A percentile compares a stretch with the other conserved stretches of the same genome.
These are phyloP conservation scores for Cladosporium sp. DNA, from an alignment of 2,329 filamentous ascomycete genomes.

Conservation along the genomic window DNA sequence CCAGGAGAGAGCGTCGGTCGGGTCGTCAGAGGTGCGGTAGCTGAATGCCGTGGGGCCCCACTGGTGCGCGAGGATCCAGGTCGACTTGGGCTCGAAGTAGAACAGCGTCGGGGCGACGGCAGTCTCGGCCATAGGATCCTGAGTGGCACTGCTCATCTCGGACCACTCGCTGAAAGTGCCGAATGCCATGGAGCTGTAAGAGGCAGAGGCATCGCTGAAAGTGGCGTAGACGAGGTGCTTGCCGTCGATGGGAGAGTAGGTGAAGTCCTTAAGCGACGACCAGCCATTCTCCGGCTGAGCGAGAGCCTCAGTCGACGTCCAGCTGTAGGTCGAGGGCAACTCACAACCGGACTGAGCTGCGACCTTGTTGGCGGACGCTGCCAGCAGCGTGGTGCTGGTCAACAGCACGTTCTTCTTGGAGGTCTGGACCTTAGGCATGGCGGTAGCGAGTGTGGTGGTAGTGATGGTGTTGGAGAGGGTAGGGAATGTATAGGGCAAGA, in stretches of 20 bases:
- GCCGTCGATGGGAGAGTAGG: conserved; percentile 51
- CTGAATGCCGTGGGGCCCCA: conserved; percentile 59
- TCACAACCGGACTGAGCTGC: conserved; percentile 34
- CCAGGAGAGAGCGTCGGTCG: conserved; percentile 57
- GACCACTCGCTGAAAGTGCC: conserved; percentile 51
- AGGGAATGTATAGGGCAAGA: conserved; percentile 3
- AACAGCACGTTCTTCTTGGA: conserved; percentile 10
- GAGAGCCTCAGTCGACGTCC: conserved; percentile 44
- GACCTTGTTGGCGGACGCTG: conserved; percentile 3
- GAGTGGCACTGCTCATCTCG: conserved; percentile 48
- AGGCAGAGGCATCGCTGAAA: conserved; percentile 38
- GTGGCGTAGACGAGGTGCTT: conserved; percentile 60
- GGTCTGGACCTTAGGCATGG: conserved; percentile 11
- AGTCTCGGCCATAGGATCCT: conserved; percentile 46
- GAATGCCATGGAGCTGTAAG: conserved; percentile 58
- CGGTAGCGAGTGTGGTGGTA: conserved; percentile 1
- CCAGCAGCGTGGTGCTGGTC: conserved; percentile 13
- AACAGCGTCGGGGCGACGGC: conserved; percentile 61
- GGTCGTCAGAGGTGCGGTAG: conserved; percentile 57
- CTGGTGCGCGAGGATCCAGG: conserved; percentile 65
- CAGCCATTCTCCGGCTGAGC: conserved; percentile 52
- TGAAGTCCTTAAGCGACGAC: conserved; percentile 62
- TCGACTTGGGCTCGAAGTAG: conserved; percentile 56
- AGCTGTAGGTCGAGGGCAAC: conserved; percentile 53
- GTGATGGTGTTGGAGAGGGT: neutral